Conservation (phyloP, 1,139 yeast species). For the Hanseniaspora gamundiae region DNA sequence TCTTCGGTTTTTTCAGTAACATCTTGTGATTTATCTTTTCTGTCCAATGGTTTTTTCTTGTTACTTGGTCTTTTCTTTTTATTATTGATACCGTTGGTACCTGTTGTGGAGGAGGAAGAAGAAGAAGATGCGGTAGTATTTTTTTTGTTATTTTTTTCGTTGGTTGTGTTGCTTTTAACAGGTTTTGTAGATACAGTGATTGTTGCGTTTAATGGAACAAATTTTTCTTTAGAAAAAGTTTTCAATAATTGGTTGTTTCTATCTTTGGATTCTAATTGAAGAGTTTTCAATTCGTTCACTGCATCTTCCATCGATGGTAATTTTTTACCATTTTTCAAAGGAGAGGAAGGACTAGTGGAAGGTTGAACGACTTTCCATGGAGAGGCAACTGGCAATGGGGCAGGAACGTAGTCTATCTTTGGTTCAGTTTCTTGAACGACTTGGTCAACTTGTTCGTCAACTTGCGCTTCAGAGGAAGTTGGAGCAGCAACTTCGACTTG, state of each 20-base stretch:
- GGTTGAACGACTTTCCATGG: slow-evolving; percentile 50
- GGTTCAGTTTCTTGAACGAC: slow-evolving; percentile 15
- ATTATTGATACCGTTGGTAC: slow-evolving; percentile 20
- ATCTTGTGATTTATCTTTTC: slow-evolving; percentile 1
- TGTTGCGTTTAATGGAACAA: slow-evolving; percentile 81
- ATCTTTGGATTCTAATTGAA: slow-evolving; percentile 18
- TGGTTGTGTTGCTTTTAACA: slow-evolving; percentile 8
- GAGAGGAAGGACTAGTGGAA: slow-evolving; percentile 21
- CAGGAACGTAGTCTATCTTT: slow-evolving; percentile 43
- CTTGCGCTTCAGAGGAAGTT: not conserved
- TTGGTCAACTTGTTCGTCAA: too few species aligned
- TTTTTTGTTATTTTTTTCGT: slow-evolving; percentile 11
- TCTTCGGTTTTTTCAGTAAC: slow-evolving; percentile 12
- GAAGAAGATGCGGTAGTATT: slow-evolving; percentile 9
- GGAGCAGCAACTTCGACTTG: not conserved
- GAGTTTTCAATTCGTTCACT: slow-evolving; percentile 12
- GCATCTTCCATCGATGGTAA: slow-evolving; percentile 50
- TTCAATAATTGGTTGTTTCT: slow-evolving; percentile 11
- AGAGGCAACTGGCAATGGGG: slow-evolving; percentile 60
- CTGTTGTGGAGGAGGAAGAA: too few species aligned
- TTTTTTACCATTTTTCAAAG: slow-evolving; percentile 34
- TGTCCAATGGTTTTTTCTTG: slow-evolving; percentile 9
- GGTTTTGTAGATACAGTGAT: slow-evolving; percentile 35
- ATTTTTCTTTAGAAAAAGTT: slow-evolving; percentile 46
- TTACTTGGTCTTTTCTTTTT: slow-evolving; percentile 18